Percentiles rank a stretch among this genome's conserved stretches.
Conservation (phyloP, 108 stramenopile species). For the Fistulifera pelliculosa region DNA sequence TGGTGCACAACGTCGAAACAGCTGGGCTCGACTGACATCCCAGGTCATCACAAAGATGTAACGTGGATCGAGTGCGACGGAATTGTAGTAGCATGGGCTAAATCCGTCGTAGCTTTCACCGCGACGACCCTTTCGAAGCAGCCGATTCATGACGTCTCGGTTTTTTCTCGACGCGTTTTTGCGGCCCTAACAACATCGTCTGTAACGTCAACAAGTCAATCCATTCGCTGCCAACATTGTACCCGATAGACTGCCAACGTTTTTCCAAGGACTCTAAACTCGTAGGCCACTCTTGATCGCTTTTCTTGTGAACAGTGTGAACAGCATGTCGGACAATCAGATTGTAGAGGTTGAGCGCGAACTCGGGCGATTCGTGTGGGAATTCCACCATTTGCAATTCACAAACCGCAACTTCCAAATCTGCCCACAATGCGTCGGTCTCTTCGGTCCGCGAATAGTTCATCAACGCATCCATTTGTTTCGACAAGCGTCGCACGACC, state of each 20-base stretch:
- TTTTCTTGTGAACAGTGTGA: neutral
- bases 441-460: neutral
- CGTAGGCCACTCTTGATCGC: neutral
- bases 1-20: constrained; percentile 4
- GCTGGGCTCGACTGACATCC: constrained; percentile 2
- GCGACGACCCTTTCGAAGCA: too few species aligned
- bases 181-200: neutral
- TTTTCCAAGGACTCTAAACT: neutral
- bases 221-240: constrained; percentile 4
- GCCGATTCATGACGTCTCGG: too few species aligned
- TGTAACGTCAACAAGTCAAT: neutral
- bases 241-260: constrained; percentile 2
- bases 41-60: constrained; percentile 10
- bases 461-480: constrained; percentile 8
- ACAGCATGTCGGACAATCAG: constrained; percentile 10
- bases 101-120: too few species aligned
- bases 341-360: constrained; percentile 11
- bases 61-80: neutral
- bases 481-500: constrained; percentile 2
- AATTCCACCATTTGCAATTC: constrained; percentile 3
- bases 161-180: neutral
- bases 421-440: neutral
- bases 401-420: constrained; percentile 1
- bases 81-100: too few species aligned
- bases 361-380: constrained; percentile 3